These are phyloP conservation scores for Lentinus polychrous DNA, from an alignment of 1,284 basidiomycete genomes.

Conservation along the genomic window DNA sequence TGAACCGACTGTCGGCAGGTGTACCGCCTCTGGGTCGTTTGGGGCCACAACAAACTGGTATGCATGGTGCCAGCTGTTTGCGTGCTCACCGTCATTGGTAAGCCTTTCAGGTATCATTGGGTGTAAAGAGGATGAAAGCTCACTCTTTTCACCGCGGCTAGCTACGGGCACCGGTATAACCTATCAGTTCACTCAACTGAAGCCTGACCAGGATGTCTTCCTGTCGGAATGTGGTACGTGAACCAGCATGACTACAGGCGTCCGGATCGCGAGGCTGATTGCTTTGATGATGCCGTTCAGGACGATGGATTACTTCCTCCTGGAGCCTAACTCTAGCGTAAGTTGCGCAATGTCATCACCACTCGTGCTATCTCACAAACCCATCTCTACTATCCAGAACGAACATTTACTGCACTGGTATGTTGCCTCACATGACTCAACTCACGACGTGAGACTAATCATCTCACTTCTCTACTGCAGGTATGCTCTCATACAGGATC, in stretches of 20 bases:
- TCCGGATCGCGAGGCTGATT: neutral
- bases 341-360: neutral
- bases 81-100: neutral
- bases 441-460: neutral
- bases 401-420: constrained; percentile 2
- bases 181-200: constrained; percentile 3
- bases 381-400: no score
- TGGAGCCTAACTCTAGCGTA: neutral
- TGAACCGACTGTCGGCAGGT: neutral
- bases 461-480: no score
- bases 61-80: neutral
- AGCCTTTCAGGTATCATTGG: neutral
- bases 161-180: neutral
- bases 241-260: neutral
- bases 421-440: neutral
- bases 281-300: neutral
- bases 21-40: neutral
- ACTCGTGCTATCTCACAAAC: no score
- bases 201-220: constrained; percentile 1
- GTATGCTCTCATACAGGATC: constrained; percentile 3
- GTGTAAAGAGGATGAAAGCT: neutral
- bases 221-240: constrained; percentile 1
- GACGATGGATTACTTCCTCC: constrained; percentile 1
- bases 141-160: no score
- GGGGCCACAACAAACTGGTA: neutral